These are phyloP conservation scores for Prunus campanulata DNA, from an alignment of 306 rosid species.

Conservation along the genomic window DNA sequence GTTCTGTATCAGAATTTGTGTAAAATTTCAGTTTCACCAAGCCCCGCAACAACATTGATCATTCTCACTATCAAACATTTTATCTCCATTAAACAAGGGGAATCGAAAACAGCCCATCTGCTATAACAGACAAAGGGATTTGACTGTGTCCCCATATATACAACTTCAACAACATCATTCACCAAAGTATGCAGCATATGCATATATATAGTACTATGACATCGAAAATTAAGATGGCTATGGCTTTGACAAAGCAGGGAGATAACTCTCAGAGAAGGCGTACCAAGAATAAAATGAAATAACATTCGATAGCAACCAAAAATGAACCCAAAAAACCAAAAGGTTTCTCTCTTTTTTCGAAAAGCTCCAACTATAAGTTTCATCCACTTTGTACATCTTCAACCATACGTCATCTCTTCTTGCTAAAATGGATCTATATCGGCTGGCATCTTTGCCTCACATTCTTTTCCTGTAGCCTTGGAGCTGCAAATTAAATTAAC, in stretches of 20 bases:
- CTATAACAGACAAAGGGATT: slow-evolving; percentile 37
- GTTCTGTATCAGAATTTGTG: too few relatives aligned
- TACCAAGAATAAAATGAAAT: slow-evolving; percentile 25
- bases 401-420: slow-evolving; percentile 27
- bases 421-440: slow-evolving; percentile 36
- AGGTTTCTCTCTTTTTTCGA: slow-evolving; percentile 27
- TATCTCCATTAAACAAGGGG: slow-evolving; percentile 14
- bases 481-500: slow-evolving; percentile 55
- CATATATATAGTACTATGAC: slow-evolving; percentile 15
- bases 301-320: slow-evolving; percentile 27
- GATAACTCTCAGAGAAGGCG: slow-evolving; percentile 21
- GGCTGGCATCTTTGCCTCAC: slow-evolving; percentile 53
- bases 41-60: background rate
- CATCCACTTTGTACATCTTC: slow-evolving; percentile 25
- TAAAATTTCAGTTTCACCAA: background rate
- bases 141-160: slow-evolving; percentile 39
- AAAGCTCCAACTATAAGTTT: slow-evolving; percentile 40
- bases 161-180: slow-evolving; percentile 38
- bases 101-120: slow-evolving; percentile 13
- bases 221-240: slow-evolving; percentile 27
- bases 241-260: slow-evolving; percentile 31
- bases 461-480: slow-evolving; percentile 60
- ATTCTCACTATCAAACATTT: slow-evolving; percentile 1
- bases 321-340: slow-evolving; percentile 30
- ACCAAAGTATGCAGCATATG: slow-evolving; percentile 32